phyloP scores from a whole-genome alignment of 805 yeast species.

The Jamesozyma spencerorum region DNA sequence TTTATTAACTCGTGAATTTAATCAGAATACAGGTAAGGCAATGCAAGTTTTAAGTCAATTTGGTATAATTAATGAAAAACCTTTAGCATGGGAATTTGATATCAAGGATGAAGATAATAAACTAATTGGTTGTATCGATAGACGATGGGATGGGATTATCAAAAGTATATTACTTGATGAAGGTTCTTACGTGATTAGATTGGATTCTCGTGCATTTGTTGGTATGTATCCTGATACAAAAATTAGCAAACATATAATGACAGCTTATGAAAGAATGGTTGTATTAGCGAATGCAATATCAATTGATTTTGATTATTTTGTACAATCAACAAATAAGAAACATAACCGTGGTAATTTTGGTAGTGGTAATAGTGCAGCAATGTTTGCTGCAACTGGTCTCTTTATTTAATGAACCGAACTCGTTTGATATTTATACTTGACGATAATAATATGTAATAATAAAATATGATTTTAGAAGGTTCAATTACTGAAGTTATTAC shows the following conservation, averaged over 20 bases:
- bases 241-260: conserved; percentile 36
- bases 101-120: conserved; percentile 48
- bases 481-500: too few species aligned
- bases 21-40: conserved; percentile 32
- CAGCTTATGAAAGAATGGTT: conserved; percentile 76
- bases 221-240: conserved; percentile 43
- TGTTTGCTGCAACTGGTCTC: too few species aligned
- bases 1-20: conserved; percentile 36
- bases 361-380: too few species aligned
- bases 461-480: too few species aligned
- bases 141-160: conserved; percentile 93
- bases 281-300: conserved; percentile 81
- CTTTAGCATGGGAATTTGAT: conserved; percentile 80
- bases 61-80: conserved; percentile 81
- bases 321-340: too few species aligned
- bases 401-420: too few species aligned
- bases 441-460: too few species aligned
- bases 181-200: conserved; percentile 79
- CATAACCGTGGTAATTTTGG: too few species aligned
- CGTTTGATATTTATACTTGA: too few species aligned
- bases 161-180: conserved; percentile 91
- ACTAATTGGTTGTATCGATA: conserved; percentile 67
- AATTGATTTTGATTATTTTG: conserved; percentile 88
- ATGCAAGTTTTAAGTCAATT: conserved; percentile 42
- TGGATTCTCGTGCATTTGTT: conserved; percentile 57